These are phyloP conservation scores for Neurospora sp. DNA, from an alignment of 495 filamentous ascomycete species.

Conservation along the genomic window DNA sequence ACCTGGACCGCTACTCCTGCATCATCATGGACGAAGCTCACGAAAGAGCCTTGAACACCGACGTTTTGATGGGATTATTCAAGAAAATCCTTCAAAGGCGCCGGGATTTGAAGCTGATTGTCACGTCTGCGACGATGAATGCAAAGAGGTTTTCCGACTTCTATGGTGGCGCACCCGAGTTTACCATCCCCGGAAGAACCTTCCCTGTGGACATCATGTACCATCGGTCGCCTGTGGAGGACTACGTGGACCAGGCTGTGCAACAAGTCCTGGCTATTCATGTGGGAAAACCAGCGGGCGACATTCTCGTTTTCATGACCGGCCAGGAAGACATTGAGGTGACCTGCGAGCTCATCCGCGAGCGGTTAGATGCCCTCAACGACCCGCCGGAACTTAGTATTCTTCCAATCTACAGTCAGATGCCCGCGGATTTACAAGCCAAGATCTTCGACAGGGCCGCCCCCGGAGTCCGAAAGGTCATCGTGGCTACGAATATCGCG, in stretches of 20 bases:
- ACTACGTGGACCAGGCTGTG: conserved; percentile 95
- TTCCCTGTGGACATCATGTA: conserved; percentile 98
- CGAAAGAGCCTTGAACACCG: conserved; percentile 92
- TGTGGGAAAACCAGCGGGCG: conserved; percentile 79
- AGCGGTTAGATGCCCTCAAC: conserved; percentile 82
- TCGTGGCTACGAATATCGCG: conserved; percentile 97
- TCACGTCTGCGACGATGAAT: conserved; percentile 99
- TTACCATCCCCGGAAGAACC: conserved; percentile 91
- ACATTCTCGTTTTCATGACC: conserved; percentile 99
- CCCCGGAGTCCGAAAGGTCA: conserved; percentile 89
- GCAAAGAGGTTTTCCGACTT: conserved; percentile 92
- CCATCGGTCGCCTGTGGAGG: conserved; percentile 88
- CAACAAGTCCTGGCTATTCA: conserved; percentile 97
- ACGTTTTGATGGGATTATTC: conserved; percentile 93
- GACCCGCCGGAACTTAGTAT: conserved; percentile 93
- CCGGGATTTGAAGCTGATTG: conserved; percentile 89
- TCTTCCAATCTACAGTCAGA: conserved; percentile 96
- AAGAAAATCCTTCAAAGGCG: conserved; percentile 90
- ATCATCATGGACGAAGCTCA: conserved; percentile 99
- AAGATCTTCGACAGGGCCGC: conserved; percentile 92
- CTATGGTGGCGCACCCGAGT: conserved; percentile 95
- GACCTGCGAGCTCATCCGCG: conserved; percentile 85
- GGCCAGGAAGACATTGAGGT: conserved; percentile 98
- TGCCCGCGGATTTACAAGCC: conserved; percentile 95
- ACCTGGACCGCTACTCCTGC: conserved; percentile 93